Percentiles rank a stretch among this genome's conserved stretches.
Evolutionary conservation across 164 flowering plant species (phyloP).

Genomic region (Umbellularia californica): DNA sequence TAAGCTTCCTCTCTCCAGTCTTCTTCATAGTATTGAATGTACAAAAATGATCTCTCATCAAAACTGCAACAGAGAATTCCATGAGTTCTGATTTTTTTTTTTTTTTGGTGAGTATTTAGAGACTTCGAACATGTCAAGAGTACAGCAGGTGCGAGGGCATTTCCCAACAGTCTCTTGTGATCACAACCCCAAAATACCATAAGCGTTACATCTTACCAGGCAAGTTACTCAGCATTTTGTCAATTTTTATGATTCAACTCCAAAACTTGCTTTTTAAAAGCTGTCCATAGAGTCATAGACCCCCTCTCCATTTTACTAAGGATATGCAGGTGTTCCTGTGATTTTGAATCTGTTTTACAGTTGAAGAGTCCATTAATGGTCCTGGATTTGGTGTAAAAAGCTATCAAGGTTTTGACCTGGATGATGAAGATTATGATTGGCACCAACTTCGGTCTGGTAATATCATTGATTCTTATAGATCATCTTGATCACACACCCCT

Average conservation of each 20-base stretch:
- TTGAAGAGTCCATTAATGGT: conserved; percentile 55
- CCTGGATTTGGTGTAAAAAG: conserved; percentile 31
- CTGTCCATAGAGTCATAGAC: neutral
- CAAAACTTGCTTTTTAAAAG: conserved; percentile 33
- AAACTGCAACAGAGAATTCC: neutral
- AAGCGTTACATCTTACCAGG: conserved; percentile 85
- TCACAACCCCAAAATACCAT: conserved; percentile 68
- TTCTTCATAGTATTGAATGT: neutral
- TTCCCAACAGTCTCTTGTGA: conserved; percentile 65
- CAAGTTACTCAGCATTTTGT: conserved; percentile 13
- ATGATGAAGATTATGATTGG: conserved; percentile 58
- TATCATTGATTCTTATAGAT: neutral
- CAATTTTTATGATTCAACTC: conserved; percentile 21
- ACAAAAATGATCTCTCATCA: neutral
- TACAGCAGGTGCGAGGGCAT: conserved; percentile 69
- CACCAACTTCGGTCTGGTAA: conserved; percentile 56
- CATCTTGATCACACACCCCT: conserved; percentile 4
- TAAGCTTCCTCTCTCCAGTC: neutral
- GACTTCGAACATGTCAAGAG: conserved; percentile 66
- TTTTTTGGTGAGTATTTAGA: conserved; percentile 29
- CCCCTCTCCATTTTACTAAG: neutral
- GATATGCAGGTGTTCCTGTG: neutral
- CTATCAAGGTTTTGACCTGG: conserved; percentile 45
- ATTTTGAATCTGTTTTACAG: conserved; percentile 24
- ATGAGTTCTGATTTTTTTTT: neutral